Evolutionary conservation across 1,139 yeast species (phyloP).

Genomic region (Schizosaccharomyces versatilis): DNA sequence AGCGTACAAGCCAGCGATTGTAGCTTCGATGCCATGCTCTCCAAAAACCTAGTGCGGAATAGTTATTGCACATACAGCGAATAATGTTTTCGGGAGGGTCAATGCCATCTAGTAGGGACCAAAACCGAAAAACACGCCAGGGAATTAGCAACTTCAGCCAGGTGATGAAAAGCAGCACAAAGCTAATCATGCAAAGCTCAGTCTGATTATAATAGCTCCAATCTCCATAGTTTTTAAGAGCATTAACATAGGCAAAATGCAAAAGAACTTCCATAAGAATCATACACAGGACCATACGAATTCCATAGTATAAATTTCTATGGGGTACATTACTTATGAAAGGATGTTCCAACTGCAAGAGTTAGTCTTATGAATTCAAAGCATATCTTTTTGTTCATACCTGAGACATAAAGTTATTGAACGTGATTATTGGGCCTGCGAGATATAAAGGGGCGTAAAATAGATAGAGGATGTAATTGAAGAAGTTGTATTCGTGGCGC

Average conservation of each 20-base stretch:
- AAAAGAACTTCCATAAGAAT: slow-evolving; percentile 70
- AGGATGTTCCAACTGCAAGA: slow-evolving; percentile 15
- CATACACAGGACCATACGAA: slow-evolving; percentile 49
- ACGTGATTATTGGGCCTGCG: slow-evolving; percentile 87
- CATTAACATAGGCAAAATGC: slow-evolving; percentile 81
- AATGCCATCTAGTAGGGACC: slow-evolving; percentile 77
- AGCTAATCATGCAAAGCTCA: slow-evolving; percentile 83
- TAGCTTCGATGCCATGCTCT: slow-evolving; percentile 95
- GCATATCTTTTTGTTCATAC: slow-evolving; percentile 20
- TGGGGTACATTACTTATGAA: slow-evolving; percentile 32
- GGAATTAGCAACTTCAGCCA: slow-evolving; percentile 78
- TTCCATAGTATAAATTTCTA: slow-evolving; percentile 38
- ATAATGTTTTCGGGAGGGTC: slow-evolving; percentile 98
- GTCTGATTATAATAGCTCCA: slow-evolving; percentile 83
- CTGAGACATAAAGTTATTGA: slow-evolving; percentile 76
- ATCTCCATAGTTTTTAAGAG: slow-evolving; percentile 69
- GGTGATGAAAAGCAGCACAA: slow-evolving; percentile 68
- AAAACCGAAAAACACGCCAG: slow-evolving; percentile 83
- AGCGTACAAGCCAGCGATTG: slow-evolving; percentile 71
- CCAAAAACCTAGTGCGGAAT: slow-evolving; percentile 86
- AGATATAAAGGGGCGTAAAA: slow-evolving; percentile 74
- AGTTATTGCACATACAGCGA: slow-evolving; percentile 84
- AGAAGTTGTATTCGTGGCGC: slow-evolving; percentile 31
- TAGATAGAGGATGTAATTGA: slow-evolving; percentile 52
- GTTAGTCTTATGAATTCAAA: slow-evolving; percentile 11